These are phyloP conservation scores for Trichoderma asperelloides DNA, from an alignment of 495 filamentous ascomycete genomes.

Conservation along the genomic window DNA sequence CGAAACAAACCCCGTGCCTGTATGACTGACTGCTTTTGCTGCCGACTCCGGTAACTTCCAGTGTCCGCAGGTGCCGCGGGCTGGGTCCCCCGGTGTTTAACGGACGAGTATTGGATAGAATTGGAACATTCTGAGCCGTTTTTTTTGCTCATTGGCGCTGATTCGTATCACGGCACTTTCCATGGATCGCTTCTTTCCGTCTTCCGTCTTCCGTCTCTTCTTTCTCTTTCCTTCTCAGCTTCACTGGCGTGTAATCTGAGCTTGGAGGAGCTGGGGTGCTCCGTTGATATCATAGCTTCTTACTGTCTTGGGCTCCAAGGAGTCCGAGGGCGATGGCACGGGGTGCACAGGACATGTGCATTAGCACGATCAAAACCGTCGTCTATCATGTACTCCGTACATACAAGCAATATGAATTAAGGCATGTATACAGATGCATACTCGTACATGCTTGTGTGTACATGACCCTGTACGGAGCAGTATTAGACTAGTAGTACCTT, in stretches of 20 bases:
- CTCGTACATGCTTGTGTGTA: background rate
- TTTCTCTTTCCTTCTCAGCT: background rate
- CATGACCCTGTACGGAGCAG: background rate
- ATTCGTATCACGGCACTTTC: background rate
- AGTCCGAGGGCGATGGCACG: background rate
- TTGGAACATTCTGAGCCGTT: background rate
- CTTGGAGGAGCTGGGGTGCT: background rate
- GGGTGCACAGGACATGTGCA: background rate
- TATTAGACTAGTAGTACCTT: background rate
- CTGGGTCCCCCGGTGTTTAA: background rate
- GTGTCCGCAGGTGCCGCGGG: background rate
- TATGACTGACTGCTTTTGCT: background rate
- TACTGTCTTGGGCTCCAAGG: background rate
- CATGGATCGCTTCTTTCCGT: background rate
- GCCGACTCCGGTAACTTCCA: conserved; percentile 1
- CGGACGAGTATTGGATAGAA: background rate
- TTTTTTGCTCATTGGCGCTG: background rate
- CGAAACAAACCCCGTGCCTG: background rate
- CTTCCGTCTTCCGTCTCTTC: background rate
- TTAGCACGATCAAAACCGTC: background rate
- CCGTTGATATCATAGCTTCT: background rate
- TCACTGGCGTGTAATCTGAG: background rate
- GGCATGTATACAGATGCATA: background rate
- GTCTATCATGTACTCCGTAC: background rate
- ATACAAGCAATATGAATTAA: background rate